These are phyloP conservation scores for Blastobotrys mokoenaii DNA, from an alignment of 805 yeast species.

Conservation along the genomic window DNA sequence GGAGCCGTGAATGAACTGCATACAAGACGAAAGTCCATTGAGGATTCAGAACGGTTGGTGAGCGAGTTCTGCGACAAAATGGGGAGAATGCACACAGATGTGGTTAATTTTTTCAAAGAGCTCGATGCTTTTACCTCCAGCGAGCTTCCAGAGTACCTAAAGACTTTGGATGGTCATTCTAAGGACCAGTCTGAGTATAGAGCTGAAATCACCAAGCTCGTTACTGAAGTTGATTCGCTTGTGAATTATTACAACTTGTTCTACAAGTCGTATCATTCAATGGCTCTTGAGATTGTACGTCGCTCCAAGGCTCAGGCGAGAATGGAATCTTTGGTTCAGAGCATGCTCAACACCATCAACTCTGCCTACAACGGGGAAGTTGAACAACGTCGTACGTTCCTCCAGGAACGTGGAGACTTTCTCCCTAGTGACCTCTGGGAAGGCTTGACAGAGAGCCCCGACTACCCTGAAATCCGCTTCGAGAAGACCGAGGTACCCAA, in stretches of 20 bases:
- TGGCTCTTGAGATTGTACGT: slow-evolving; percentile 46
- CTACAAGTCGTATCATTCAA: slow-evolving; percentile 41
- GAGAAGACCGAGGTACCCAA: slow-evolving; percentile 16
- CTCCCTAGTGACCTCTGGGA: slow-evolving; percentile 51
- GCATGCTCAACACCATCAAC: slow-evolving; percentile 35
- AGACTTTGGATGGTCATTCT: slow-evolving; percentile 16
- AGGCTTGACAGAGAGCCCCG: slow-evolving; percentile 31
- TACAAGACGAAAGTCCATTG: slow-evolving; percentile 15
- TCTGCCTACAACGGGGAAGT: slow-evolving; percentile 38
- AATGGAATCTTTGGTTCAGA: slow-evolving; percentile 34
- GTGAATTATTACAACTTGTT: slow-evolving; percentile 45
- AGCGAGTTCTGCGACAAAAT: slow-evolving; percentile 18
- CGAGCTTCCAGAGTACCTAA: slow-evolving; percentile 13
- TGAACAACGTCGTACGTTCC: slow-evolving; percentile 35
- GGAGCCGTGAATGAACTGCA: slow-evolving; percentile 23
- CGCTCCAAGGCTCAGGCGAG: slow-evolving; percentile 36
- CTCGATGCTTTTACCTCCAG: slow-evolving; percentile 17
- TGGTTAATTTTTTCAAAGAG: slow-evolving; percentile 9
- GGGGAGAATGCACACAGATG: slow-evolving; percentile 20
- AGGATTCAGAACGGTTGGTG: slow-evolving; percentile 14
- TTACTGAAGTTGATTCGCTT: slow-evolving; percentile 33
- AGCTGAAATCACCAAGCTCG: slow-evolving; percentile 23
- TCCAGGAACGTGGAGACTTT: slow-evolving; percentile 42
- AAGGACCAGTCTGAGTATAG: slow-evolving; percentile 18
- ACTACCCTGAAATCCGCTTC: slow-evolving; percentile 18